Percentiles rank a stretch among this genome's conserved stretches.
Evolutionary conservation across 768 basidiomycete species (phyloP).

Genomic region (Boletellus ananas): DNA sequence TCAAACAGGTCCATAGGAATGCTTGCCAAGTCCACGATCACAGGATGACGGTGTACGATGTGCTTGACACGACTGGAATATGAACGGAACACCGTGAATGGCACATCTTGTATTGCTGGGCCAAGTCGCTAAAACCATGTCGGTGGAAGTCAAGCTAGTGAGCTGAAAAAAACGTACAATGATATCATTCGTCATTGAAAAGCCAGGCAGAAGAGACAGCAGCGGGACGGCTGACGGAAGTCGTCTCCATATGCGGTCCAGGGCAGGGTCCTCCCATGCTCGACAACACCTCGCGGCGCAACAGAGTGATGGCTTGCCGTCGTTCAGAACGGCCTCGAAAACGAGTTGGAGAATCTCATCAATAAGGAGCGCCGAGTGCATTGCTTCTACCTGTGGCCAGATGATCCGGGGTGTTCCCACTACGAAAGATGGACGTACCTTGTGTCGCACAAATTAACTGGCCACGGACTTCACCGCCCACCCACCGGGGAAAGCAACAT

Average conservation of each 20-base stretch:
- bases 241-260: constrained; percentile 44
- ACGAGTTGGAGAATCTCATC: constrained; percentile 49
- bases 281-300: constrained; percentile 40
- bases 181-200: constrained; percentile 5
- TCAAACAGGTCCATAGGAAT: constrained; percentile 2
- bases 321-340: constrained; percentile 32
- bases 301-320: constrained; percentile 31
- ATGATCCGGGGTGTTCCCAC: not conserved
- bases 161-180: constrained; percentile 10
- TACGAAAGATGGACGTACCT: constrained; percentile 4
- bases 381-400: constrained; percentile 12
- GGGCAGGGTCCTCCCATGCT: constrained; percentile 47
- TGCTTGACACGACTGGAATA: constrained; percentile 26
- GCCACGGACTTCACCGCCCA: not conserved
- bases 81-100: constrained; percentile 10
- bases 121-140: constrained; percentile 12
- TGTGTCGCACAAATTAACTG: not conserved
- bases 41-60: constrained; percentile 19
- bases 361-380: constrained; percentile 45
- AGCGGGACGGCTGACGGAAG: constrained; percentile 41
- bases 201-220: constrained; percentile 32
- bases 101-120: not conserved
- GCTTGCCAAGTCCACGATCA: constrained; percentile 5
- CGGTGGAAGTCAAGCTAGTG: not conserved
- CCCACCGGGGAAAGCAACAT: not conserved